Evolutionary conservation across 2,329 filamentous ascomycete genomes (phyloP).

Genomic region (Onygenales sp.): DNA sequence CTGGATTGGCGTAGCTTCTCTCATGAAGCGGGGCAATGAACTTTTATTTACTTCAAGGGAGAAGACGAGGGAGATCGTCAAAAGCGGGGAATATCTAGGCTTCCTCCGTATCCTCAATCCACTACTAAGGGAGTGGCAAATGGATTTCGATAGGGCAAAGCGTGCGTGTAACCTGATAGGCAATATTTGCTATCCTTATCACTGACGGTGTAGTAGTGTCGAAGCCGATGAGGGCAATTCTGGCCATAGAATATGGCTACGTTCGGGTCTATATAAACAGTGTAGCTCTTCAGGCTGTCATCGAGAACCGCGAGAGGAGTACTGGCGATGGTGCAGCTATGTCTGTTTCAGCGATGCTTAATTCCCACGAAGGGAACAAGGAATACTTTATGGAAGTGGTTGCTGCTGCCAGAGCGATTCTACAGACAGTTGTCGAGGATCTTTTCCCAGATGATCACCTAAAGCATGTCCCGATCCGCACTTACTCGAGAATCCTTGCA

Average conservation of each 20-base stretch:
- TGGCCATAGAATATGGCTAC: constrained; percentile 45
- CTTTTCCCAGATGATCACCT: constrained; percentile 42
- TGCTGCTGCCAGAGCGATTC: constrained; percentile 43
- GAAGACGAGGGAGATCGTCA: constrained; percentile 72
- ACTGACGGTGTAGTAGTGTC: constrained; percentile 46
- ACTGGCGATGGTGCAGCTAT: constrained; percentile 7
- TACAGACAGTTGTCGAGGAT: constrained; percentile 44
- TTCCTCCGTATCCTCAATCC: constrained; percentile 69
- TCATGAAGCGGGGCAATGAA: constrained; percentile 78
- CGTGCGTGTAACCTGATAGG: constrained; percentile 21
- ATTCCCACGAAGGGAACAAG: constrained; percentile 33
- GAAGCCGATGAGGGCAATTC: constrained; percentile 34
- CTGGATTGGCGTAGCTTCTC: constrained; percentile 77
- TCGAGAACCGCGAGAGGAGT: constrained; percentile 27
- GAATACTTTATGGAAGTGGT: constrained; percentile 47
- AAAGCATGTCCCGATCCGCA: constrained; percentile 46
- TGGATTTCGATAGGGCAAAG: constrained; percentile 28
- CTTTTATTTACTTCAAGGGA: constrained; percentile 71
- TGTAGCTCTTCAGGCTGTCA: constrained; percentile 48
- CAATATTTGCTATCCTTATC: neutral
- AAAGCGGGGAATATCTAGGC: constrained; percentile 66
- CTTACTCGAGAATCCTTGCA: constrained; percentile 48
- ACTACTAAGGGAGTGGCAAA: constrained; percentile 65
- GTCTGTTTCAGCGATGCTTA: constrained; percentile 11
- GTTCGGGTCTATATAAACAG: constrained; percentile 35